These are phyloP conservation scores for Liquidambar formosana DNA, from an alignment of 164 flowering plant species.

Conservation along the genomic window DNA sequence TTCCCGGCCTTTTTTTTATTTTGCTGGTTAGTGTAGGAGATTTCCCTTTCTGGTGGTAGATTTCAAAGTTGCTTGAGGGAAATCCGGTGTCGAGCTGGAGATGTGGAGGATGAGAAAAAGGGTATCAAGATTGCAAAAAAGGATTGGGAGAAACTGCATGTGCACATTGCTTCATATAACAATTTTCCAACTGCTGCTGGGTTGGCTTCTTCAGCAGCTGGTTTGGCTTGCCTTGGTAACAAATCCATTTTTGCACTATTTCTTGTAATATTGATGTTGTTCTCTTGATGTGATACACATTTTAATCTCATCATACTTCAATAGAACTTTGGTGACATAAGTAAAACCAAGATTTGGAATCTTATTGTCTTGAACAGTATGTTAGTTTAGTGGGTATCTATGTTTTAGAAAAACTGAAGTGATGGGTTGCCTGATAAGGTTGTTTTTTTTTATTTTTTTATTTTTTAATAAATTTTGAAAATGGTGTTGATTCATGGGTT, in stretches of 20 bases:
- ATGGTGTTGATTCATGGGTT: background rate
- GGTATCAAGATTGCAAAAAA: conserved; percentile 67
- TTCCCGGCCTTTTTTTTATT: conserved; percentile 5
- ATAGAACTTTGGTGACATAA: background rate
- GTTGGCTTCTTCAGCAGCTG: conserved; percentile 97
- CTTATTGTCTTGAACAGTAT: background rate
- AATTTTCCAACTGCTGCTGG: conserved; percentile 99
- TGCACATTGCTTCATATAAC: conserved; percentile 89
- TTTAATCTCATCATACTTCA: too few species aligned
- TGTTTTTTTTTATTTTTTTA: too few species aligned
- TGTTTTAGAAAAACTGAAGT: background rate
- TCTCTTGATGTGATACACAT: too few species aligned
- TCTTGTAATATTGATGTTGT: background rate
- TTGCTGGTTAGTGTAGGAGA: conserved; percentile 71
- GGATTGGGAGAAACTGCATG: conserved; percentile 81
- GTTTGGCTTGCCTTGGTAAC: conserved; percentile 93
- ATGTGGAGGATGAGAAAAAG: conserved; percentile 73
- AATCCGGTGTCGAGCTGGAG: conserved; percentile 68
- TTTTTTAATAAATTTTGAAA: too few species aligned
- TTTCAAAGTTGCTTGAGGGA: conserved; percentile 86
- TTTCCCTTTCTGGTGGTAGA: conserved; percentile 79
- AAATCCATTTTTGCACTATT: background rate
- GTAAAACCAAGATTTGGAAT: background rate
- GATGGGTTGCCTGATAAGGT: background rate
- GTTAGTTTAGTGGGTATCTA: background rate